These are phyloP conservation scores for Suillus cothurnatus DNA, from an alignment of 768 basidiomycete species.

Conservation along the genomic window DNA sequence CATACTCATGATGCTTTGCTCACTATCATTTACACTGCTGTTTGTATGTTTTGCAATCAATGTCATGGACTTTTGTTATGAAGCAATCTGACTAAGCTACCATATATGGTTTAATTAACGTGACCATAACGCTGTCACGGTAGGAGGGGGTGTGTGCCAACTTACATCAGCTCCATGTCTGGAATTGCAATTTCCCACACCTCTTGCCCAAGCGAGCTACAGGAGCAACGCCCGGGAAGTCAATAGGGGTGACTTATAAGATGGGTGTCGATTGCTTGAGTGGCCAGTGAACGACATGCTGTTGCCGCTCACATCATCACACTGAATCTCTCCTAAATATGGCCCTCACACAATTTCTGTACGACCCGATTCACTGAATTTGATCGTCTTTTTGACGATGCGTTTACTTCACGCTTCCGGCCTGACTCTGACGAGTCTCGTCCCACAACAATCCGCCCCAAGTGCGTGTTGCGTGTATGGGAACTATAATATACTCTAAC, in stretches of 20 bases:
- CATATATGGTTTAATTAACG: too few species aligned
- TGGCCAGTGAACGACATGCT: neutral
- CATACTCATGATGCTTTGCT: too few species aligned
- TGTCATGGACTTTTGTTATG: too few species aligned
- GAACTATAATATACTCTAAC: accelerated
- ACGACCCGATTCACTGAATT: constrained; percentile 47
- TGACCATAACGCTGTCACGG: too few species aligned
- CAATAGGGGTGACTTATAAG: neutral
- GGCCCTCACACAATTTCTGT: constrained; percentile 37
- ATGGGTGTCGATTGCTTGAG: neutral
- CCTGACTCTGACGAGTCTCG: constrained; percentile 5
- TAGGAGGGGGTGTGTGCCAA: too few species aligned
- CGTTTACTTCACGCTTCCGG: constrained; percentile 26
- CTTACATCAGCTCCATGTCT: too few species aligned
- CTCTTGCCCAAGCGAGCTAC: neutral
- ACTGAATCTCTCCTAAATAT: neutral
- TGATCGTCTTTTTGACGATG: constrained; percentile 47
- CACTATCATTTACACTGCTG: too few species aligned
- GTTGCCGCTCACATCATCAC: neutral
- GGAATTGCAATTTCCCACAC: too few species aligned
- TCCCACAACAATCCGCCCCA: constrained; percentile 22
- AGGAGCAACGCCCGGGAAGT: neutral
- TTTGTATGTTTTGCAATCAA: too few species aligned
- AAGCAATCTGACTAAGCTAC: too few species aligned
- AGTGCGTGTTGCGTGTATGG: constrained; percentile 10